These are phyloP conservation scores for Calonectria honghensis DNA, from an alignment of 2,329 filamentous ascomycete species.

Conservation along the genomic window DNA sequence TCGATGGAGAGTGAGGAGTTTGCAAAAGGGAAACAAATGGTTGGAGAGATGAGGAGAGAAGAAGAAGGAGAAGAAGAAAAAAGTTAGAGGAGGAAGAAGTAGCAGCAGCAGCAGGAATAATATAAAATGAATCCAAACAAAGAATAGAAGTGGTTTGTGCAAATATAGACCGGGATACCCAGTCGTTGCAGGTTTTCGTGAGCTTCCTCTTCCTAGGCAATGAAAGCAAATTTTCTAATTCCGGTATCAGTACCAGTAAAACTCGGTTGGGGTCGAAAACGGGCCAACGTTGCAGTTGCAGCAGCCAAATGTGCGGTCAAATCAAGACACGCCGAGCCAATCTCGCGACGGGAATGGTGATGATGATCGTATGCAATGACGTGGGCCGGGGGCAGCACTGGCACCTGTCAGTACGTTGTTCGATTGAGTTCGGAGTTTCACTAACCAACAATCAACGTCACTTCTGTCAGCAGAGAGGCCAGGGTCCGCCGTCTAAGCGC, in stretches of 20 bases:
- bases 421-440: conserved; percentile 42
- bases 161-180: conserved; percentile 26
- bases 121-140: conserved; percentile 12
- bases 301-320: conserved; percentile 27
- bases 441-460: conserved; percentile 45
- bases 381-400: conserved; percentile 43
- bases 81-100: background rate
- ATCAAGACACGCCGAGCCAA: conserved; percentile 33
- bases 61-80: background rate
- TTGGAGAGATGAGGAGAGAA: background rate
- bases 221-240: conserved; percentile 18
- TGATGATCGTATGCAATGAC: conserved; percentile 54
- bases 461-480: conserved; percentile 44
- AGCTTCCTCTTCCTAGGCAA: conserved; percentile 3
- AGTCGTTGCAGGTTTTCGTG: conserved; percentile 26
- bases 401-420: conserved; percentile 47
- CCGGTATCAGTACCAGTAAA: conserved; percentile 21
- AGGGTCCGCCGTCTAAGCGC: conserved; percentile 32
- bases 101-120: background rate
- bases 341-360: conserved; percentile 50
- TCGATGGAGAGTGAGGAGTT: background rate
- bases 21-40: background rate
- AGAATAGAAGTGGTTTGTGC: conserved; percentile 3
- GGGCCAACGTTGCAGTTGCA: conserved; percentile 32
- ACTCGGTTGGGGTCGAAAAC: conserved; percentile 34